Conservation (phyloP, 768 basidiomycete species). For the Saitozyma sp. region DNA sequence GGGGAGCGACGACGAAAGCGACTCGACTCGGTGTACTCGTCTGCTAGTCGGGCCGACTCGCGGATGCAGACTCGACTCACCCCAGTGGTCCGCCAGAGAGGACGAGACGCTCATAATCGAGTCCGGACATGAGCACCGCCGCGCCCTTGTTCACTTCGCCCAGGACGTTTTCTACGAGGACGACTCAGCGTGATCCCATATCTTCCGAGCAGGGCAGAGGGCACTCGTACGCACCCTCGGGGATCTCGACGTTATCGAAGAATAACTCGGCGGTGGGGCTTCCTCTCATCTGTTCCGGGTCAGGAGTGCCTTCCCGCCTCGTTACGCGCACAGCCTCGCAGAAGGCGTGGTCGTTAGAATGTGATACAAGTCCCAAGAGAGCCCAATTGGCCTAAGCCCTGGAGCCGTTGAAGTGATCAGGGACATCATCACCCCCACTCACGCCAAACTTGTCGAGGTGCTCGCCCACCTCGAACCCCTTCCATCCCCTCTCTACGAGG, state of each 20-base stretch:
- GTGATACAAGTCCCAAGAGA: too few relatives aligned
- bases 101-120: conserved; percentile 88
- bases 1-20: too few relatives aligned
- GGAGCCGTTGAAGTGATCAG: neutral
- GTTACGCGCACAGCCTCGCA: too few relatives aligned
- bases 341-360: too few relatives aligned
- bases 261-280: conserved; percentile 92
- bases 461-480: conserved; percentile 73
- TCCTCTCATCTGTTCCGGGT: conserved; percentile 70
- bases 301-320: neutral
- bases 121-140: conserved; percentile 86
- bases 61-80: conserved; percentile 50
- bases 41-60: too few relatives aligned
- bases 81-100: conserved; percentile 89
- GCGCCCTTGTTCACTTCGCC: conserved; percentile 78
- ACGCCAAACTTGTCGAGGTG: conserved; percentile 89
- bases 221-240: conserved; percentile 62
- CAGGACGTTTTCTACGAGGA: conserved; percentile 70
- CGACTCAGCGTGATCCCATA: neutral
- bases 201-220: neutral
- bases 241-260: conserved; percentile 86
- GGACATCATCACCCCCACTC: conserved; percentile 6
- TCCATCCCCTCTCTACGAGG: conserved; percentile 66
- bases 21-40: too few relatives aligned
- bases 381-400: too few relatives aligned